Evolutionary conservation across 345 rosid species (phyloP), one percentile per base, ranked within the genome.

Genomic region (Lepidium sativum): DNA sequence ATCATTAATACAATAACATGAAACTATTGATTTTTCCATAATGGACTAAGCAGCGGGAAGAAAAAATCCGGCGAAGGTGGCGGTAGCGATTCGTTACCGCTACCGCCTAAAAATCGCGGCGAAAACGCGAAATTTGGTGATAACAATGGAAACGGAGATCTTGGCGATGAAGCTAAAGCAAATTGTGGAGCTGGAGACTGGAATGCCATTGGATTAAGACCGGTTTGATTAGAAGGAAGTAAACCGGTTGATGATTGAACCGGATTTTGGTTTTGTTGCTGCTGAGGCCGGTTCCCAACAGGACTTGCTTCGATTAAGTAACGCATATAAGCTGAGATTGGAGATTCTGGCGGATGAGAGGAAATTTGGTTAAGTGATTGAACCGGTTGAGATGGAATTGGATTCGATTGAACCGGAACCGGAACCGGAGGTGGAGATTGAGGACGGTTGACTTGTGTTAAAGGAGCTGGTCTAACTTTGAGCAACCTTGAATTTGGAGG

Each of bases 381-480:
- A 63, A 56, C 75, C 52, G 65, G 57, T 63, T 48, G 58, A 38
- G 58, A 39, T 2, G 34, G 49, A 6, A 13, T 21, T 39, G 31
- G 39, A 39, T 23, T 23, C 4, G 4, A 23, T 23, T 23, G 25
- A 23, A 23, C 25, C 25, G 3, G n/a, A n/a, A n/a, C n/a, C n/a
- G n/a, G n/a, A 64, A 71, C 70, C 25, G 71, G 75, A 42, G 40
- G 70, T 7, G 68, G 80, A 47, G 76, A 71, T 23, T 84, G 81
- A 25, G 86, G 87, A 20, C 82, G 77, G 68, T 79, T 85, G 40
- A 92, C 73, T 35, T 90, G 92, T 2, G 78, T 77, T 58, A 92
- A 77, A 9, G 96, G 98, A 14, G 96, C 87, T 2, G 98, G 95
- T 69, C 96, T 81, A 75, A 92, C 86, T 81, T 80, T 88, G 75